Percentiles rank a stretch among this genome's conserved stretches.
These are phyloP conservation scores for Collybia sp. DNA, from an alignment of 768 basidiomycete genomes.

Conservation along the genomic window DNA sequence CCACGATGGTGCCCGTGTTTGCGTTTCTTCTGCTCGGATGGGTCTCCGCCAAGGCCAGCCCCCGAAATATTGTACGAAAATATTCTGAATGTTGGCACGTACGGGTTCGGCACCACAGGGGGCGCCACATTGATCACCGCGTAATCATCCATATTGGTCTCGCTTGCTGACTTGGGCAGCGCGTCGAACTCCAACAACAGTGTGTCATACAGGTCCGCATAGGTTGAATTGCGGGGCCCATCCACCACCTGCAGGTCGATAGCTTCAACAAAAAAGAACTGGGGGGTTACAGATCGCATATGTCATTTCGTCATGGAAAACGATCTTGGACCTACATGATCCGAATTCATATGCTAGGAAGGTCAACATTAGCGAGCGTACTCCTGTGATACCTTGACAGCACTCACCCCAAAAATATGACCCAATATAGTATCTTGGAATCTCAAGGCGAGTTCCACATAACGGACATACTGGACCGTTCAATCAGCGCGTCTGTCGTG, in stretches of 20 bases:
- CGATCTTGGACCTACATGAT: conserved; percentile 49
- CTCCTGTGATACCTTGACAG: conserved; percentile 16
- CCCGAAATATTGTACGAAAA: conserved; percentile 77
- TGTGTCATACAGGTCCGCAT: conserved; percentile 45
- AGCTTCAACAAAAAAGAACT: conserved; percentile 57
- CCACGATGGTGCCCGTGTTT: conserved; percentile 48
- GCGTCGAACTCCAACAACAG: conserved; percentile 63
- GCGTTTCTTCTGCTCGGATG: conserved; percentile 30
- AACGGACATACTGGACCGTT: conserved; percentile 50
- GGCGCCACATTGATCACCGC: conserved; percentile 78
- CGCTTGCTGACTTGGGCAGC: conserved; percentile 47
- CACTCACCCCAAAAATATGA: conserved; percentile 69
- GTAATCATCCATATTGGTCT: conserved; percentile 59
- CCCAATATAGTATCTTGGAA: conserved; percentile 89
- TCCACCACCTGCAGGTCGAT: conserved; percentile 45
- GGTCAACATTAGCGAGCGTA: conserved; percentile 16
- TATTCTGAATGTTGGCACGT: conserved; percentile 74
- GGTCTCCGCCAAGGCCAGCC: conserved; percentile 6
- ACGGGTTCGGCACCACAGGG: conserved; percentile 84
- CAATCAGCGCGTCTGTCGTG: conserved; percentile 9
- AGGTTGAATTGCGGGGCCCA: conserved; percentile 4
- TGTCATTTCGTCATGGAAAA: conserved; percentile 2
- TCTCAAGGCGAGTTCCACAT: conserved; percentile 69
- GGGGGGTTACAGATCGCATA: conserved; percentile 5
- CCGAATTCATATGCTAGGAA: conserved; percentile 75